These are phyloP conservation scores for Zoysia matrella DNA, from an alignment of 202 grass and related monocot species.

Conservation along the genomic window DNA sequence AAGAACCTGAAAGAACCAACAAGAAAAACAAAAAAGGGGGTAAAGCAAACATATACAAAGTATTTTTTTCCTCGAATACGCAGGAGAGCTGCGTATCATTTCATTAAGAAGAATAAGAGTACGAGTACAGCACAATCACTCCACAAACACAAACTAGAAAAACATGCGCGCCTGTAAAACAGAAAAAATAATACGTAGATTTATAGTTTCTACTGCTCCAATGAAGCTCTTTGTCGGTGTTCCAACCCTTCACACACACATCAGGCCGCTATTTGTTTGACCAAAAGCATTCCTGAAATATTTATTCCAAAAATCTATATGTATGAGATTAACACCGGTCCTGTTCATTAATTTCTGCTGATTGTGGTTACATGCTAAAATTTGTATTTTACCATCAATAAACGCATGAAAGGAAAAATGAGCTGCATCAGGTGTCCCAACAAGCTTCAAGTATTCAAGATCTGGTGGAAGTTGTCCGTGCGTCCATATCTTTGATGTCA, in stretches of 20 bases:
- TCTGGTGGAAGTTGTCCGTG: conserved; percentile 79
- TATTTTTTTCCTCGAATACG: background rate
- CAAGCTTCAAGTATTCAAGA: conserved; percentile 98
- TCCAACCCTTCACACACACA: conserved; percentile 7
- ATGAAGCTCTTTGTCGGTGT: background rate
- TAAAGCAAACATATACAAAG: background rate
- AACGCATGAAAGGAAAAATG: conserved; percentile 78
- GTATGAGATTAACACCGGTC: conserved; percentile 10
- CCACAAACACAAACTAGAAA: too few relatives aligned
- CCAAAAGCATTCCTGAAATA: conserved; percentile 11
- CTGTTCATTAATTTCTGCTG: conserved; percentile 12
- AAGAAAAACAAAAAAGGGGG: background rate
- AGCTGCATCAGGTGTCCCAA: conserved; percentile 95
- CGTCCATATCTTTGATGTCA: conserved; percentile 86
- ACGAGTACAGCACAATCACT: too few relatives aligned
- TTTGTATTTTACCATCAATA: conserved; percentile 22
- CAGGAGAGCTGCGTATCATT: too few relatives aligned
- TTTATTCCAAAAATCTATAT: conserved; percentile 25
- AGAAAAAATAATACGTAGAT: background rate
- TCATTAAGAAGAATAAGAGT: too few relatives aligned
- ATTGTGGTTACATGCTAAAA: conserved; percentile 22
- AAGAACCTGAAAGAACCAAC: background rate
- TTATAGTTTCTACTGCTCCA: background rate
- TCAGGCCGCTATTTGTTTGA: background rate
- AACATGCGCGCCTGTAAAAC: too few relatives aligned